Conservation (phyloP, 441 rosid species). For the Eutrema salsugineum region DNA sequence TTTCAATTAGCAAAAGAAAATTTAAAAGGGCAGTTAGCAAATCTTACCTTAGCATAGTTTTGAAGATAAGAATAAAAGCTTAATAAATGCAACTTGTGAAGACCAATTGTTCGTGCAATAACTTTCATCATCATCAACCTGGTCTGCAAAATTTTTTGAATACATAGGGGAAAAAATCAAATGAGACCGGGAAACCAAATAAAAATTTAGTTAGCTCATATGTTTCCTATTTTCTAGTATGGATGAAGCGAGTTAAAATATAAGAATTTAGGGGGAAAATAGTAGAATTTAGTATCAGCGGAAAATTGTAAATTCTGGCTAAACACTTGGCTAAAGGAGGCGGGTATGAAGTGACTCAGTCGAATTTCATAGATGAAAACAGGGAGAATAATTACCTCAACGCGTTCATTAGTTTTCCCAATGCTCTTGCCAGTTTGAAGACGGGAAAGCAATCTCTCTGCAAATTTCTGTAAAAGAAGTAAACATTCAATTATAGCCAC, state of each 20-base stretch:
- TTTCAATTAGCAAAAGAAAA: constrained; percentile 1
- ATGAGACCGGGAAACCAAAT: background rate
- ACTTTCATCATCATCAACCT: constrained; percentile 94
- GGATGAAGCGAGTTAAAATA: background rate
- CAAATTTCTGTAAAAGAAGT: constrained; percentile 59
- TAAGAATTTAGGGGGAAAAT: background rate
- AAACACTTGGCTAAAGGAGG: background rate
- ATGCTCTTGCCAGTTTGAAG: constrained; percentile 67
- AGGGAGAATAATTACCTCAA: constrained; percentile 49
- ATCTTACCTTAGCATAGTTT: constrained; percentile 74
- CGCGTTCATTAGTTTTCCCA: constrained; percentile 44
- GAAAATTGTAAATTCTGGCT: background rate
- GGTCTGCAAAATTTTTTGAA: constrained; percentile 49
- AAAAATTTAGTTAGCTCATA: background rate
- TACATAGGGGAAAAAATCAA: background rate
- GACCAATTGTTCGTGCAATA: constrained; percentile 89
- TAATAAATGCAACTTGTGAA: constrained; percentile 74
- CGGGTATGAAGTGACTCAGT: background rate
- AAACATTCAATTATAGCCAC: background rate
- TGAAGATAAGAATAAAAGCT: constrained; percentile 79
- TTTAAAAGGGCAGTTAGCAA: background rate
- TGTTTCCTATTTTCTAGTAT: background rate
- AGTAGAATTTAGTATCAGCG: background rate
- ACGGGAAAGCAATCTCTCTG: constrained; percentile 81
- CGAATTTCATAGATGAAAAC: background rate